A percentile compares a stretch with the other conserved stretches of the same genome.
phyloP scores from a whole-genome alignment of 352 stramenopile genomes.

The Phytophthora sp. region DNA sequence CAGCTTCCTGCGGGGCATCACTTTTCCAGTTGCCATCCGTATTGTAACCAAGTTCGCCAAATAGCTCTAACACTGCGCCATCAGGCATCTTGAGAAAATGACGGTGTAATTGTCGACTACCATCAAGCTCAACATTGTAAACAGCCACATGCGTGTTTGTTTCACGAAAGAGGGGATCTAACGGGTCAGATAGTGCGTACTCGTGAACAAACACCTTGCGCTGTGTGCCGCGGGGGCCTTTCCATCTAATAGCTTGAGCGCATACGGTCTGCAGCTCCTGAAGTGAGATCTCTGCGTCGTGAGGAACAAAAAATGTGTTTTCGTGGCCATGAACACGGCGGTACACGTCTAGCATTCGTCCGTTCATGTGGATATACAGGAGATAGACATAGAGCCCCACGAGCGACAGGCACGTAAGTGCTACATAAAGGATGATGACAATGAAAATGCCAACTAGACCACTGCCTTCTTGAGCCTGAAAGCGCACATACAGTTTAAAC shows the following conservation, averaged over 20 bases:
- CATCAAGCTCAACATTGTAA: slow-evolving; percentile 75
- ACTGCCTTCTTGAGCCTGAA: slow-evolving; percentile 72
- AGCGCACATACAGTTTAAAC: slow-evolving; percentile 89
- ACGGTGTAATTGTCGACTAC: slow-evolving; percentile 68
- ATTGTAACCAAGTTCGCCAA: slow-evolving; percentile 57
- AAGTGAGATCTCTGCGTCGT: slow-evolving; percentile 86
- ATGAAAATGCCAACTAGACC: slow-evolving; percentile 83
- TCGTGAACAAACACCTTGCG: slow-evolving; percentile 86
- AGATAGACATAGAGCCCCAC: slow-evolving; percentile 80
- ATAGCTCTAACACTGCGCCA: slow-evolving; percentile 88
- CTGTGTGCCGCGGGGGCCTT: slow-evolving; percentile 55
- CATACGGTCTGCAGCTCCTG: slow-evolving; percentile 77
- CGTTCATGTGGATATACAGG: slow-evolving; percentile 90
- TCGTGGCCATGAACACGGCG: slow-evolving; percentile 76
- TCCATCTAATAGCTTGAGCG: slow-evolving; percentile 65
- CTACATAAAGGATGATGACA: slow-evolving; percentile 76
- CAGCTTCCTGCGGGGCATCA: slow-evolving; percentile 29
- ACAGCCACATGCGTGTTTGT: slow-evolving; percentile 82
- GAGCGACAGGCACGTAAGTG: slow-evolving; percentile 61
- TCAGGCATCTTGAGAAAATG: slow-evolving; percentile 89
- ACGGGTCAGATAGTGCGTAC: slow-evolving; percentile 76
- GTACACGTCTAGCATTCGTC: slow-evolving; percentile 90
- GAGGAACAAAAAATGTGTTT: slow-evolving; percentile 84
- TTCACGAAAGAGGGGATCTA: slow-evolving; percentile 66
- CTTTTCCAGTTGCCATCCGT: slow-evolving; percentile 49